These are phyloP conservation scores for Leishmania martiniquensis DNA, from an alignment of 208 protist species.

Conservation along the genomic window DNA sequence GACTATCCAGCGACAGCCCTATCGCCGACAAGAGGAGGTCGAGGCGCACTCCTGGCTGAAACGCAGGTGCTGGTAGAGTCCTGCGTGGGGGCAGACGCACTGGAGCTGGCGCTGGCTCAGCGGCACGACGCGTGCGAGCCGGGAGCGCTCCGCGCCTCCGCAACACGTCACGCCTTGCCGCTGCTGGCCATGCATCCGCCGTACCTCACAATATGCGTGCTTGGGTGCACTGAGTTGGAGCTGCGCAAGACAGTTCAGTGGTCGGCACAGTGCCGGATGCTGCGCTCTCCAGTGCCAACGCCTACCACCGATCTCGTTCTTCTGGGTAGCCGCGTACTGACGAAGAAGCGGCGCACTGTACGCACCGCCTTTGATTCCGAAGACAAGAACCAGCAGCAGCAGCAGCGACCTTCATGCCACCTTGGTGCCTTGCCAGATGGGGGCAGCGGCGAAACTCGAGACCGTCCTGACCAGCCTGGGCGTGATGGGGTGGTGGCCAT, in stretches of 20 bases:
- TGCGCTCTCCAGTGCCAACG: constrained; percentile 61
- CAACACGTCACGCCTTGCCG: constrained; percentile 8
- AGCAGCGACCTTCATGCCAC: background rate
- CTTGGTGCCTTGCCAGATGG: background rate
- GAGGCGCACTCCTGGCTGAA: background rate
- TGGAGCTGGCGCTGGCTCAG: background rate
- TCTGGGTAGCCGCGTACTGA: constrained; percentile 54
- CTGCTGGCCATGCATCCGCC: constrained; percentile 37
- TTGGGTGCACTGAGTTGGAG: constrained; percentile 59
- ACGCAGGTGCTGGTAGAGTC: constrained; percentile 33
- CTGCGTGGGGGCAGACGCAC: background rate
- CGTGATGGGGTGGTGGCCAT: constrained; percentile 8
- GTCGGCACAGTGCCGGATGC: constrained; percentile 56
- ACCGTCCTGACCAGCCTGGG: background rate
- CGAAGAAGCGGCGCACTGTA: constrained; percentile 16
- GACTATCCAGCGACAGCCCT: background rate
- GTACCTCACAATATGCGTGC: constrained; percentile 50
- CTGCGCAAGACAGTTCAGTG: constrained; percentile 26
- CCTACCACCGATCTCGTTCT: constrained; percentile 67
- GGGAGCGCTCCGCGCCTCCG: background rate
- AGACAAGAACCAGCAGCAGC: background rate
- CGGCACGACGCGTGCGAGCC: no score
- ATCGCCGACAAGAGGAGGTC: background rate
- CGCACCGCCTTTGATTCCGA: background rate
- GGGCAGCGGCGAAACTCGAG: background rate